Evolutionary conservation across 306 rosid genomes (phyloP), one percentile per base, ranked within the genome.

Genomic region (Dalbergia cultrata): DNA sequence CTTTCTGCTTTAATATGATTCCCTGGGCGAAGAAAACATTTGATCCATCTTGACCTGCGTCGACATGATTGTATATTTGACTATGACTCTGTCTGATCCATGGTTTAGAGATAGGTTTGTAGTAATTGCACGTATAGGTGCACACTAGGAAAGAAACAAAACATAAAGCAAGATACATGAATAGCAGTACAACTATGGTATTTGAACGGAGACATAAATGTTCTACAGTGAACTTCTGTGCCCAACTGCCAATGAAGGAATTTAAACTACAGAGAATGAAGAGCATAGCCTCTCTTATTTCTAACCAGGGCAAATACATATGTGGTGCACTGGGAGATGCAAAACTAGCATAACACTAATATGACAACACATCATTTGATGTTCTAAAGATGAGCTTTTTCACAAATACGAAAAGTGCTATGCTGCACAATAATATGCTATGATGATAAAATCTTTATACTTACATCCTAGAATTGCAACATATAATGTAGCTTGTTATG

Each of bases 301-400:
- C 22, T 63, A 49, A 12, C 53, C 39, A 12, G 39, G 63, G 52
- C 3, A 63, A 71, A 56, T 3, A 18, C 26, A 9, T 16, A n/a
- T 59, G 22, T 17, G 56, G 75, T 62, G 71, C 67, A 19, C 50
- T 13, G 33, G 57, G 19, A 56, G 44, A 67, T 74, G 53, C 62
- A 31, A 17, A 54, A 80, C 21, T n/a, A 49, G 16, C 26, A 58
- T 19, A 26, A 61, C 61, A 44, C 34, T 50, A 16, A 50, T 47
- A 75, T 75, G 60, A 41, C 44, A 70, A 7, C 9, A 22, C 43
- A 53, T 19, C 63, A 53, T 18, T 64, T 39, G 74, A 39, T 52
- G n/a, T 69, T 67, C 61, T 47, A 47, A 41, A 49, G 75, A 47
- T 8, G 11, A 61, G 18, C 35, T 58, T 81, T 71, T 75, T 49